Percentiles rank a stretch among this genome's conserved stretches.
These are phyloP conservation scores for Coemansia sp. DNA, from an alignment of 192 early-diverging fungal genomes.

Conservation along the genomic window DNA sequence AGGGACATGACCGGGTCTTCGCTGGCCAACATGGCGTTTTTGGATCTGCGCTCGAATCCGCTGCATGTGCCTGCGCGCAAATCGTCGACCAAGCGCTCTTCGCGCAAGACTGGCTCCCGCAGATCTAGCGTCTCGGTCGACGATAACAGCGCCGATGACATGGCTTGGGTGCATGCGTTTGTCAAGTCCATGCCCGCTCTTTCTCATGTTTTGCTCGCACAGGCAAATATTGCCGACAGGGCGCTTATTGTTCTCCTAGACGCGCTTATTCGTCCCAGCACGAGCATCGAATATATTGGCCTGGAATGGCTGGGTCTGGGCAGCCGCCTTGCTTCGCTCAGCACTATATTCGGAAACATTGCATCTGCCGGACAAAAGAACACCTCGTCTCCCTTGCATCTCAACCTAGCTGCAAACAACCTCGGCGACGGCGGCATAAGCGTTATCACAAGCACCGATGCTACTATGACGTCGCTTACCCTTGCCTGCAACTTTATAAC, in stretches of 20 bases:
- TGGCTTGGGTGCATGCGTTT: slow-evolving; percentile 22
- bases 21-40: slow-evolving; percentile 7
- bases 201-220: slow-evolving; percentile 38
- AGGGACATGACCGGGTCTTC: background rate
- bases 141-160: background rate
- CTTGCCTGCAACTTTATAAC: slow-evolving; percentile 52
- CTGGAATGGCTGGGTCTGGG: slow-evolving; percentile 48
- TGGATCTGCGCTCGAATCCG: slow-evolving; percentile 50
- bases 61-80: slow-evolving; percentile 13
- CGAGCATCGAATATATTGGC: slow-evolving; percentile 42
- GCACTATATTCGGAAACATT: slow-evolving; percentile 22
- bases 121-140: background rate
- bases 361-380: background rate
- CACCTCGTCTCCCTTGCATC: slow-evolving; percentile 17
- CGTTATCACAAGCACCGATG: slow-evolving; percentile 24
- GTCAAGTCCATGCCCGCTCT: slow-evolving; percentile 27
- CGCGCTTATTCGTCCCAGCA: slow-evolving; percentile 16
- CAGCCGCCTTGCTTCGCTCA: slow-evolving; percentile 30
- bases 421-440: slow-evolving; percentile 41
- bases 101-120: background rate
- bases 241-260: slow-evolving; percentile 19
- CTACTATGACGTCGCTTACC: slow-evolving; percentile 31
- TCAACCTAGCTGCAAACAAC: slow-evolving; percentile 47
- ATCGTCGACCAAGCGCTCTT: slow-evolving; percentile 9
- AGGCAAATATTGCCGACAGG: slow-evolving; percentile 28